These are phyloP conservation scores for Diplodia seriata DNA, from an alignment of 2,329 filamentous ascomycete genomes.

Conservation along the genomic window DNA sequence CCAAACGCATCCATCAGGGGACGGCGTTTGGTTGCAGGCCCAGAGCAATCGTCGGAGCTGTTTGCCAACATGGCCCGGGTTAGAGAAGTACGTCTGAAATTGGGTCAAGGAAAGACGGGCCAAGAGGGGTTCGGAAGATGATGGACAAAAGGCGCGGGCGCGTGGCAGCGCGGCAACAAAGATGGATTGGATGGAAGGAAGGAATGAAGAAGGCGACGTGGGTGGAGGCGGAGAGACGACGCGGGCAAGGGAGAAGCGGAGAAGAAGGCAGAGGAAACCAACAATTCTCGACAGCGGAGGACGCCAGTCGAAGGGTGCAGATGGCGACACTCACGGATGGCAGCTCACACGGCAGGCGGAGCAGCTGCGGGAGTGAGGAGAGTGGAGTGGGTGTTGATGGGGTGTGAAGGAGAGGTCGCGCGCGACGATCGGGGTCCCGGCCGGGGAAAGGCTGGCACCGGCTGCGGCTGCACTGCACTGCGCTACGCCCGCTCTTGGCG, in stretches of 20 bases:
- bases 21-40: conserved; percentile 39
- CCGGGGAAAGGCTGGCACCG: conserved; percentile 17
- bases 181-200: conserved; percentile 36
- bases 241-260: conserved; percentile 30
- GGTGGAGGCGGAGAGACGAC: conserved; percentile 31
- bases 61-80: conserved; percentile 52
- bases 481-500: conserved; percentile 2
- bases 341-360: conserved; percentile 18
- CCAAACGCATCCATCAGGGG: conserved; percentile 36
- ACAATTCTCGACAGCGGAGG: conserved; percentile 31
- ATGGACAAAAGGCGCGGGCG: conserved; percentile 32
- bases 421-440: conserved; percentile 25
- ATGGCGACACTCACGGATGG: conserved; percentile 34
- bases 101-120: conserved; percentile 41
- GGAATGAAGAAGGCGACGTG: conserved; percentile 34
- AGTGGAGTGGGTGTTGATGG: conserved; percentile 30
- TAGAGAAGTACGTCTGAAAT: conserved; percentile 46
- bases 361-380: conserved; percentile 19
- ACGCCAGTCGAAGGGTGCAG: conserved; percentile 36
- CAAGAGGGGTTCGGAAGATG: conserved; percentile 40
- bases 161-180: conserved; percentile 32
- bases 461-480: neutral
- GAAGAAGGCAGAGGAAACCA: conserved; percentile 33
- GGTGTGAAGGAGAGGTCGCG: conserved; percentile 23
- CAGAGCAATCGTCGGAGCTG: conserved; percentile 46